Evolutionary conservation across 768 basidiomycete species (phyloP), one percentile per base, ranked within the genome.

Genomic region (Mycena leptocephala): DNA sequence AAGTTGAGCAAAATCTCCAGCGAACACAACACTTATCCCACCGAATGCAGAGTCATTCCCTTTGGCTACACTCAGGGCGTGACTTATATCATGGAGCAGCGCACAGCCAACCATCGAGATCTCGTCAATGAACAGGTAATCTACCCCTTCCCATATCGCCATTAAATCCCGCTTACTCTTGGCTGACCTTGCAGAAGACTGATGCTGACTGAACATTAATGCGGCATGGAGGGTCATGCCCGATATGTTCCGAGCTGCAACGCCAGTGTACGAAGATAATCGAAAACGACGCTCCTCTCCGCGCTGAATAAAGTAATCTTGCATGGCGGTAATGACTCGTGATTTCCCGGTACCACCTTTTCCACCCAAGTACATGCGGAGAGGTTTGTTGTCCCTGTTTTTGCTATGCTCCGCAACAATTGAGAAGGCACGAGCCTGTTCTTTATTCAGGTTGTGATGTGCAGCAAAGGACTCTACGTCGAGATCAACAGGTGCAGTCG

Each of bases 341-440:
- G 85, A 86, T 78, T 89, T 90, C 0, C 89, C 88, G 0, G 88
- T 89, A 0, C 88, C 88, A 10, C 85, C 87, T 1, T 86, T 66
- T 0, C 88, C 88, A 2, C 77, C 80, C 0, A 90, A 9, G 33
- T 82, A 85, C 86, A 89, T 86, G 0, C 79, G 66, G 2, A 88
- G 70, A 14, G 62, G 53, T 7, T 79, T 81, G 3, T 76, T 37
- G 5, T 32, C 16, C 9, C 79, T n/a, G 5, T 22, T n/a, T 2
- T 77, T 10, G 33, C 74, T 78, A 41, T 87, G 86, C 1, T 82
- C 48, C 6, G 79, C 76, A 11, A 88, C 80, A 4, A 86, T 80
- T 3, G 61, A 13, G 37, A 87, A 86, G 11, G 85, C 87, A 20
- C 71, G 68, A 11, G 62, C 71, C 74, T 88, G 88, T 56, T 87